Percentiles rank a stretch among this genome's conserved stretches.
These are phyloP conservation scores for Talaromyces sp. DNA, from an alignment of 2,329 filamentous ascomycete genomes.

Conservation along the genomic window DNA sequence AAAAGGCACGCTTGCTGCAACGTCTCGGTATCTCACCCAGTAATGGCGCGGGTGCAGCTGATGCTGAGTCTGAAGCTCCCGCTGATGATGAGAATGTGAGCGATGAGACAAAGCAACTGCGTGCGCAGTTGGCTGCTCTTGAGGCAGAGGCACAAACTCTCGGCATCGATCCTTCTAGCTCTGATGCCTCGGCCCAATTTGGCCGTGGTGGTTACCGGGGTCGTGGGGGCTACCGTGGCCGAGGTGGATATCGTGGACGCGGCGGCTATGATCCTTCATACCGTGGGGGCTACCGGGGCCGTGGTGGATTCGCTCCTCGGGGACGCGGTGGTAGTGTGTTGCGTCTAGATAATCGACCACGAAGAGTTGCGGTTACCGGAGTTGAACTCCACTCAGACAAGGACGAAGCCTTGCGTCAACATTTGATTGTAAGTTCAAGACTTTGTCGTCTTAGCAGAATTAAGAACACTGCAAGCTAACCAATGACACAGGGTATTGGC, in stretches of 20 bases:
- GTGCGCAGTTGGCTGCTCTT: conserved; percentile 57
- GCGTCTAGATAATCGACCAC: conserved; percentile 62
- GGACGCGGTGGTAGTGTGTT: conserved; percentile 55
- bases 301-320: conserved; percentile 39
- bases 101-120: conserved; percentile 56
- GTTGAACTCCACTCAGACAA: conserved; percentile 51
- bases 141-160: conserved; percentile 59
- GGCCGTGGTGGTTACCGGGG: conserved; percentile 39
- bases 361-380: conserved; percentile 55
- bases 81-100: conserved; percentile 40
- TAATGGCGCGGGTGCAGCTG: conserved; percentile 29
- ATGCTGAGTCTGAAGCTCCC: conserved; percentile 24
- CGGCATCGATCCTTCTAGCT: conserved; percentile 51
- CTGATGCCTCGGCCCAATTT: conserved; percentile 18
- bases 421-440: conserved; percentile 51
- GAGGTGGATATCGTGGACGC: conserved; percentile 48
- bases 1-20: conserved; percentile 54
- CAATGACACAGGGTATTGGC: conserved; percentile 42
- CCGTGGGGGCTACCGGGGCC: conserved; percentile 47
- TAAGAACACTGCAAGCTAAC: conserved; percentile 9
- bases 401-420: conserved; percentile 60
- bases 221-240: conserved; percentile 39
- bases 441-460: not conserved
- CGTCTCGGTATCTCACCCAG: conserved; percentile 50
- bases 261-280: conserved; percentile 44